These are phyloP conservation scores for Cryptococcus hybrid DNA, from an alignment of 1,284 basidiomycete species.

Conservation along the genomic window DNA sequence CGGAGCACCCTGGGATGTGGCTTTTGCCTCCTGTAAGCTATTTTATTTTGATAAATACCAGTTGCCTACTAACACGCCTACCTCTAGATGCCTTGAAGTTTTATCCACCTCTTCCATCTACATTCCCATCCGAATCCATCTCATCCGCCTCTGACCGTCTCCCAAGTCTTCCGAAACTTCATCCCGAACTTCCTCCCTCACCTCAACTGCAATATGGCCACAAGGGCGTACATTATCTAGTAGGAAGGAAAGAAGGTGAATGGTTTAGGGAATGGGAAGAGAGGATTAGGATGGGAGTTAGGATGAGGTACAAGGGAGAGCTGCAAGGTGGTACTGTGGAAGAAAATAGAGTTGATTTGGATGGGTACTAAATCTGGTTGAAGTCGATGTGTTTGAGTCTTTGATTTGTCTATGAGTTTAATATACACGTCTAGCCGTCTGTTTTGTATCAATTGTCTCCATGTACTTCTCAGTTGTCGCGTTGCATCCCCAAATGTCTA, in stretches of 20 bases:
- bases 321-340: conserved; percentile 18
- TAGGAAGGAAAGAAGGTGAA: conserved; percentile 65
- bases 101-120: conserved; percentile 40
- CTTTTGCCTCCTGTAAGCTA: conserved; percentile 23
- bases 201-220: conserved; percentile 31
- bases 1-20: conserved; percentile 32
- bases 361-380: conserved; percentile 19
- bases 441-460: too few relatives aligned
- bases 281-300: conserved; percentile 60
- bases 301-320: conserved; percentile 39
- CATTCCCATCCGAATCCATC: conserved; percentile 33
- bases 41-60: not conserved
- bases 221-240: conserved; percentile 46
- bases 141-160: conserved; percentile 30
- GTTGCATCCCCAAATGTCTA: too few relatives aligned
- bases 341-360: conserved; percentile 12
- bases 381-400: too few relatives aligned
- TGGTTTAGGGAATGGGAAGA: conserved; percentile 75
- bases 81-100: conserved; percentile 33
- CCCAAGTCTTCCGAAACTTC: conserved; percentile 32
- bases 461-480: too few relatives aligned
- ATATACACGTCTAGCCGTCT: too few relatives aligned
- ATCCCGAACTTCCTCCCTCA: conserved; percentile 34
- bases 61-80: not conserved
- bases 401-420: too few relatives aligned